Base-by-base conservation (phyloP, 352 stramenopile genomes). In the Pythium brachiatum region DNA sequence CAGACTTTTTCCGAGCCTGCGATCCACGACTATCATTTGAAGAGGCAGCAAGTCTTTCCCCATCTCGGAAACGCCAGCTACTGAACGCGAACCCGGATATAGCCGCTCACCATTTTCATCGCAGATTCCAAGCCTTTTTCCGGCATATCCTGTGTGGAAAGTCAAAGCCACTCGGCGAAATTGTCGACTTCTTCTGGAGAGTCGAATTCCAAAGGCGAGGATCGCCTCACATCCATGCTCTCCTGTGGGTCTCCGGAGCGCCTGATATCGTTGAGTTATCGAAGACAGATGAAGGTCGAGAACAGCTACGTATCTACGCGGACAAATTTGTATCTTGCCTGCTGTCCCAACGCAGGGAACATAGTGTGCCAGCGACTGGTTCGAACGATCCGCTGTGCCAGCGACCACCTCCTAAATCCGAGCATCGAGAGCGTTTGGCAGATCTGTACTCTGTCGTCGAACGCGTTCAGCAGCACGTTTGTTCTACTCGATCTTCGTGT, bases 201-300 rank as follows among this genome's bases (percentile, higher is more conserved):
- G 57, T 73, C 0, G 57, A 73, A 25, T 70, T 65, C 64, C 61
- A 69, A 21, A 48, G 61, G 2, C 57, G 62, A 20, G 62, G 66
- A 6, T 73, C 66, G 0, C 67, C 67, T 0, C 57, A 65, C 16
- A 68, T 70, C 8, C 53, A 74, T 13, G 44, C 20, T 0, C 62
- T 68, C 7, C 38, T 74, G 2, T 70, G 67, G 62, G 44, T 67
- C 7, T 58, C 64, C 53, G 26, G 70, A 25, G 55, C 59, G 0
- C 56, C 56, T 0, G 46, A 63, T 13, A 63, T 63, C 1, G 21
- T 63, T 3, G 57, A 63, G 16, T 9, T 63, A 29, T 63, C 57
- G 16, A 56, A 63, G 34, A 32, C 57, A 1, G 12, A 15, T 9
- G 47, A 54, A 32, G 25, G 47, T 5, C 2, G 15, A 25, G 47